These are phyloP conservation scores for Xanthoconium purpureum DNA, from an alignment of 768 basidiomycete species.

Conservation along the genomic window DNA sequence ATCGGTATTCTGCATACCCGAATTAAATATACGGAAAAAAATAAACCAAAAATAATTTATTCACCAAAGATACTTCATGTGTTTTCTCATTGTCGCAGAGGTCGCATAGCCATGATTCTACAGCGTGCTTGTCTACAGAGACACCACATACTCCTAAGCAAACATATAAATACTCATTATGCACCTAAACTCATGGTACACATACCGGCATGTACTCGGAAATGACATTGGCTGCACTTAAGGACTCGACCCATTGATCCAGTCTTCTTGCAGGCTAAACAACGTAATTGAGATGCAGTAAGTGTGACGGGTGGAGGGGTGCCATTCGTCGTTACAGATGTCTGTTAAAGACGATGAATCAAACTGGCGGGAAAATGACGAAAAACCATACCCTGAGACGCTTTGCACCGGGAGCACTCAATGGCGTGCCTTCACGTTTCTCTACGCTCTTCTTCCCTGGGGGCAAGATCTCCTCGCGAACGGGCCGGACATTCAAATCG, in stretches of 20 bases:
- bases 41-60: constrained; percentile 17
- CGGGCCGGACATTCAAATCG: constrained; percentile 72
- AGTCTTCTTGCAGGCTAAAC: constrained; percentile 69
- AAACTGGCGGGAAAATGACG: not conserved
- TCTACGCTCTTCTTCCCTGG: constrained; percentile 41
- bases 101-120: constrained; percentile 84
- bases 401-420: constrained; percentile 54
- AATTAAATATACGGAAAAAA: constrained; percentile 1
- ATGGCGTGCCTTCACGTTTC: constrained; percentile 61
- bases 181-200: not conserved
- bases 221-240: constrained; percentile 76
- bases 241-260: constrained; percentile 78
- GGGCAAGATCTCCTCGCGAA: constrained; percentile 62
- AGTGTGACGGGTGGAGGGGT: constrained; percentile 62
- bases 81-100: constrained; percentile 82
- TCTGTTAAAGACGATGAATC: constrained; percentile 10
- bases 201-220: constrained; percentile 76
- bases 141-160: constrained; percentile 64
- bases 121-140: constrained; percentile 54
- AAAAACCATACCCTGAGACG: constrained; percentile 52
- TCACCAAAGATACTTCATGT: constrained; percentile 77
- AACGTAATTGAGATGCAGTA: constrained; percentile 61
- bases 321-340: constrained; percentile 42
- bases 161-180: constrained; percentile 5
- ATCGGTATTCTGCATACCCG: constrained; percentile 57